Evolutionary conservation across 2,329 filamentous ascomycete species (phyloP), one percentile per base, ranked within the genome.

Genomic region (Fusarium setosum): DNA sequence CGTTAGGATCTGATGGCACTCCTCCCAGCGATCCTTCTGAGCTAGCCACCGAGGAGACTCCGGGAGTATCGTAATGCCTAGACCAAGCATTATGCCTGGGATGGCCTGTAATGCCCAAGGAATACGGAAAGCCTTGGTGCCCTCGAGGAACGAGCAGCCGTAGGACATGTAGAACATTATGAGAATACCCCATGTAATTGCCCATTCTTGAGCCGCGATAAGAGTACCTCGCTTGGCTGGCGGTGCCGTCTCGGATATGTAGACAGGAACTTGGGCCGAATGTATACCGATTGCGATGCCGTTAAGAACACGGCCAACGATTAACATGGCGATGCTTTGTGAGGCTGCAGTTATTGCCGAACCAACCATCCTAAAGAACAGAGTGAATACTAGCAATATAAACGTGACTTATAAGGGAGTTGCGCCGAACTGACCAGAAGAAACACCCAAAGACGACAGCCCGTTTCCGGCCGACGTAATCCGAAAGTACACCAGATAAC

Each of bases 201-300:
- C 88, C 80, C 88, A 89, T 74, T 93, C 90, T 73, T 92, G 90
- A 32, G 86, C 83, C 49, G 88, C 87, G 18, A 93, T 89, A 26
- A 93, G 88, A 74, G 10, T 83, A 20, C 89, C 89, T 59, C 89
- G 84, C 37, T 74, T 72, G 2, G 83, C 82, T 45, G 84, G 84
- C n/a, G 60, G 42, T 2, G 57, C 87, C 81, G 90, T 81, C 72
- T 91, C 89, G 40, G 87, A 84, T 31, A 90, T 84, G 74, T 90
- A 90, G 45, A 90, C 87, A 3, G 88, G 88, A 4, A 90, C 88
- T 68, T 89, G 87, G 10, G 87, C 85, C 18, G 86, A 88, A 0
- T 66, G 66, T 82, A 89, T 87, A 68, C 88, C 88, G 55, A 90
- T 87, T 42, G 84, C 83, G 52, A 90, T 74, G 53, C 88, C 88